phyloP scores from a whole-genome alignment of 805 yeast species.

The Myxozyma sirexii region DNA sequence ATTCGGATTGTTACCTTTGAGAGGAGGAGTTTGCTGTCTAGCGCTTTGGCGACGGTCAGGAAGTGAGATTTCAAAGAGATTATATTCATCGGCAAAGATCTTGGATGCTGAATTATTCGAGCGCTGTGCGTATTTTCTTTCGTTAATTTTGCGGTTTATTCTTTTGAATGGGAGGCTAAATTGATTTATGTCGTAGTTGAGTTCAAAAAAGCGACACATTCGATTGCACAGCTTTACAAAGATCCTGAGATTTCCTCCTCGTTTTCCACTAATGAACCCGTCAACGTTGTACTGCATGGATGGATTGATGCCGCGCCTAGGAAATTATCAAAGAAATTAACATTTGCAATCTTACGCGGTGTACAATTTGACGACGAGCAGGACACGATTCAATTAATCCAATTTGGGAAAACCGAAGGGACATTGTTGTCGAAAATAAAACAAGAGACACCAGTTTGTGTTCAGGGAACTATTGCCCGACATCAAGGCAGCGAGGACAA shows the following conservation, averaged over 20 bases:
- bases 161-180: background rate
- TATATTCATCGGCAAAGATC: no score
- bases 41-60: background rate
- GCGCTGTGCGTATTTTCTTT: background rate
- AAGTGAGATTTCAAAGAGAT: background rate
- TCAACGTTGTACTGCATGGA: constrained; percentile 62
- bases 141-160: background rate
- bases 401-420: constrained; percentile 1
- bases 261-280: background rate
- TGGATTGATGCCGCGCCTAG: constrained; percentile 82
- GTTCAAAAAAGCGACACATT: constrained; percentile 32
- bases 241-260: constrained; percentile 9
- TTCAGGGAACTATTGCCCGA: constrained; percentile 19
- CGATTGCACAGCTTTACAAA: constrained; percentile 22
- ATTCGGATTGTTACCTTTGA: background rate
- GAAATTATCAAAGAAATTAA: constrained; percentile 61
- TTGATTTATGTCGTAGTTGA: background rate
- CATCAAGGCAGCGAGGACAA: constrained; percentile 11
- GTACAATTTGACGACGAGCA: constrained; percentile 39
- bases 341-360: constrained; percentile 79
- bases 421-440: constrained; percentile 12
- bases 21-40: background rate
- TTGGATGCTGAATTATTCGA: background rate
- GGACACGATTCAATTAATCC: constrained; percentile 23
- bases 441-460: constrained; percentile 31